Evolutionary conservation across 768 basidiomycete species (phyloP).

Genomic region (Auricularia heimuer): DNA sequence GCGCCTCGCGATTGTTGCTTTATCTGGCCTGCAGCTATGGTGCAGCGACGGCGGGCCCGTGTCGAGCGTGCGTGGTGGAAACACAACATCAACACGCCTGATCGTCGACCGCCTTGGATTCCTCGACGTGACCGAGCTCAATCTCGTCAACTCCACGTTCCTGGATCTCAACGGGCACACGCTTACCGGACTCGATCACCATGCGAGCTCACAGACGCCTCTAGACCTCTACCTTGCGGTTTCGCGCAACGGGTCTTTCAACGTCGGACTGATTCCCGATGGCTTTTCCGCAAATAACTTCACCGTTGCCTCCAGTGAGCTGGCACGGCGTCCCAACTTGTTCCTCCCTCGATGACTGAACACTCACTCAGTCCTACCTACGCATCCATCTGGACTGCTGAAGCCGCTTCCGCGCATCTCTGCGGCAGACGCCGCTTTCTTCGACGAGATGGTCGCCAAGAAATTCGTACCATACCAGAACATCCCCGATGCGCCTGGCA

Average conservation of each 20-base stretch:
- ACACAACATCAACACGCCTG: not conserved
- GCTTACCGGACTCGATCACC: not conserved
- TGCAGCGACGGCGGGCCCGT: not conserved
- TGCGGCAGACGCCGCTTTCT: not conserved
- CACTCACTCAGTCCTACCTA: not conserved
- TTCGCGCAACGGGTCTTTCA: not conserved
- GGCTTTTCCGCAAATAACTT: no score
- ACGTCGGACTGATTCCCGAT: not conserved
- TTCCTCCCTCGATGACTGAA: not conserved
- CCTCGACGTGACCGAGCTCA: not conserved
- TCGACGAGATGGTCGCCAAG: not conserved
- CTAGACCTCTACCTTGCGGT: not conserved
- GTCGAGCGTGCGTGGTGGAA: not conserved
- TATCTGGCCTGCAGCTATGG: not conserved
- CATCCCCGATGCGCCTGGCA: not conserved
- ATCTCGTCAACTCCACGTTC: not conserved
- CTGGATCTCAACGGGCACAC: not conserved
- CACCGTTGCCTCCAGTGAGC: no score
- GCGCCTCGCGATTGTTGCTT: no score
- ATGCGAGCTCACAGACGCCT: not conserved
- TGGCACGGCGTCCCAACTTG: no score
- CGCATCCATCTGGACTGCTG: not conserved
- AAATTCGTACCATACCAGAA: not conserved
- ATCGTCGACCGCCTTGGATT: not conserved
- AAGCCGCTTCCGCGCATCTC: not conserved